Evolutionary conservation across 306 rosid genomes (phyloP), one percentile per base, ranked within the genome.

Genomic region (Phaseolus lunatus): DNA sequence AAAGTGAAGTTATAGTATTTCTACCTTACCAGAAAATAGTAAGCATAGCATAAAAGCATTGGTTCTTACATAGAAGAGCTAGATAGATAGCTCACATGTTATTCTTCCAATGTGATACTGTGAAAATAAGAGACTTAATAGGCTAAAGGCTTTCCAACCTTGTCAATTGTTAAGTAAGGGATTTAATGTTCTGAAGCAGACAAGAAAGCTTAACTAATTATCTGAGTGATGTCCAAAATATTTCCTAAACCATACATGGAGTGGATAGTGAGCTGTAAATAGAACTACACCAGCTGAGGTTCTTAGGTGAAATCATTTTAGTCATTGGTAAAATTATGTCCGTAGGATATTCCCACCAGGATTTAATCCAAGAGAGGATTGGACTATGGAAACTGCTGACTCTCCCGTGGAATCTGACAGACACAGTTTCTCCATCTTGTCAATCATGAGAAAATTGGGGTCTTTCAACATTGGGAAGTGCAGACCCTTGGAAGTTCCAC

Each of bases 1-100:
- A 37, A 26, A 73, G 62, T 73, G 70, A 66, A 53, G 29, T 64
- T 62, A 43, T 37, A 48, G 72, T 14, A 26, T 74, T 43, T 44
- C 11, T 29, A 29, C 63, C 8, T 63, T 35, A 63, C 61, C 19
- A 65, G 29, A 65, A 37, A 37, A 20, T 29, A 37, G 70, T 33
- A 9, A 65, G 18, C 31, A 23, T 29, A 23, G 53, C 2, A 41
- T 19, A 13, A 67, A 11, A 11, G 16, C 62, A 47, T 44, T 5
- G 31, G 15, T 31, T 24, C 29, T 37, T 19, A 52, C 33, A 24
- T 16, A 50, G 26, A 15, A 14, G 53, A 6, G 9, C 15, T 5
- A 33, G n/a, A 56, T 23, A 39, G 62, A 65, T 13, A 47, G 37
- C 24, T 43, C 11, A 14, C 59, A 61, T 74, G 3, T 48, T 70